These are phyloP conservation scores for Collybiopsis luxurians DNA, from an alignment of 768 basidiomycete genomes.

Conservation along the genomic window DNA sequence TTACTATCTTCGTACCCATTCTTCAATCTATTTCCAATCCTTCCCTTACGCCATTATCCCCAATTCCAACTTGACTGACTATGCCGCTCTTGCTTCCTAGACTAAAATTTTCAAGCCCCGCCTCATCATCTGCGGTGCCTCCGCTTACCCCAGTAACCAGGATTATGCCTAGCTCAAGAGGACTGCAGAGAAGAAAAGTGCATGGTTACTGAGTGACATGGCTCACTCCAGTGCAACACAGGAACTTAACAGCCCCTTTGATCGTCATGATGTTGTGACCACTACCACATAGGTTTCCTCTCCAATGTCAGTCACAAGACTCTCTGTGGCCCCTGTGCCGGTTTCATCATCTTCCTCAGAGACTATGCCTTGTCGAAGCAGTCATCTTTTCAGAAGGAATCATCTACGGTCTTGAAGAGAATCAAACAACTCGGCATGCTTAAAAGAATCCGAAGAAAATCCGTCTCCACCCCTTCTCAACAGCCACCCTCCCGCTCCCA, in stretches of 20 bases:
- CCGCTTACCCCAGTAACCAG: slow-evolving; percentile 98
- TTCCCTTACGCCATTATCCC: slow-evolving; percentile 88
- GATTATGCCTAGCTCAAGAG: slow-evolving; percentile 84
- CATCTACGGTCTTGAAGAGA: slow-evolving; percentile 33
- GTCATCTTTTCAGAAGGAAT: slow-evolving; percentile 15
- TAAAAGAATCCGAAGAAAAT: slow-evolving; percentile 37
- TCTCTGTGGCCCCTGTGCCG: slow-evolving; percentile 95
- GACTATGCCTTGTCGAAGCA: slow-evolving; percentile 40
- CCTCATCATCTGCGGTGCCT: slow-evolving; percentile 95
- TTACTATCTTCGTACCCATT: no score
- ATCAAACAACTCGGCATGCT: slow-evolving; percentile 54
- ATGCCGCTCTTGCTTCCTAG: slow-evolving; percentile 72
- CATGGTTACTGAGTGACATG: slow-evolving; percentile 94
- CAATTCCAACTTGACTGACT: slow-evolving; percentile 87
- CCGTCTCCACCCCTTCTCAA: slow-evolving; percentile 20
- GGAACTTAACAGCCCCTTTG: slow-evolving; percentile 89
- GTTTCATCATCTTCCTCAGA: slow-evolving; percentile 97
- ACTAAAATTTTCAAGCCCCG: slow-evolving; percentile 95
- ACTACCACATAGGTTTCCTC: slow-evolving; percentile 78
- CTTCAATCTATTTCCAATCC: slow-evolving; percentile 99
- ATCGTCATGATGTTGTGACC: slow-evolving; percentile 95
- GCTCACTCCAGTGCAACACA: slow-evolving; percentile 95
- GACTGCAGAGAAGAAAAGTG: slow-evolving; percentile 83
- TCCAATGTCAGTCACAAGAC: slow-evolving; percentile 79
- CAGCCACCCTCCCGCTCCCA: slow-evolving; percentile 20